Evolutionary conservation across 2,329 filamentous ascomycete genomes (phyloP).

Genomic region (Aspergillus ochraceoroseus): DNA sequence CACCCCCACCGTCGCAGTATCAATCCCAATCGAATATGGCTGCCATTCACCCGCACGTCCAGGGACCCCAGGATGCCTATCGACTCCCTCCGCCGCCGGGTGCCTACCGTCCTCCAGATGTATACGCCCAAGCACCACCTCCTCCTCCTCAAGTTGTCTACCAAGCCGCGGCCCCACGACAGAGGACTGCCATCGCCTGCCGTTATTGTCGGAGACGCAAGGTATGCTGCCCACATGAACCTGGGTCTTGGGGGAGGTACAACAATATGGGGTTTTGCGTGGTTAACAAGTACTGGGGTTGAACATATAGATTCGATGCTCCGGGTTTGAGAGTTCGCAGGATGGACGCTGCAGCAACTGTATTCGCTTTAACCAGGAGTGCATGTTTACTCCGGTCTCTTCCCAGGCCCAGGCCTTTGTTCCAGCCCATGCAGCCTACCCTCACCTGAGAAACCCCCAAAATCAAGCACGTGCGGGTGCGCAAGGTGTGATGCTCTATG

Average conservation of each 20-base stretch:
- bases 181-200: slow-evolving; percentile 50
- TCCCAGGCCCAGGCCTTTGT: slow-evolving; percentile 71
- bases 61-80: slow-evolving; percentile 43
- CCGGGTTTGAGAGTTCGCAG: slow-evolving; percentile 66
- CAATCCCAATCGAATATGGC: slow-evolving; percentile 40
- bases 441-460: slow-evolving; percentile 46
- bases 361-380: slow-evolving; percentile 68
- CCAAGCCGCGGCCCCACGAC: slow-evolving; percentile 46
- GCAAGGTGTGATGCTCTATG: slow-evolving; percentile 44
- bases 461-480: slow-evolving; percentile 31
- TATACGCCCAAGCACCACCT: slow-evolving; percentile 39
- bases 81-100: slow-evolving; percentile 43
- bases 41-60: slow-evolving; percentile 39
- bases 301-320: slow-evolving; percentile 62
- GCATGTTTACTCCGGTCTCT: slow-evolving; percentile 70
- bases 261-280: neutral
- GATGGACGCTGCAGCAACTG: slow-evolving; percentile 70
- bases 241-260: neutral
- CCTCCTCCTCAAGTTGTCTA: slow-evolving; percentile 40
- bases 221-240: slow-evolving; percentile 32
- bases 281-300: neutral
- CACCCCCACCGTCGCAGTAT: slow-evolving; percentile 35
- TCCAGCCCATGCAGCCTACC: slow-evolving; percentile 63
- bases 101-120: slow-evolving; percentile 41
- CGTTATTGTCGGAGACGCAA: slow-evolving; percentile 51